Evolutionary conservation across 192 early-diverging fungal species (phyloP), one percentile per base, ranked within the genome.

Genomic region (Geosiphon pyriformis): DNA sequence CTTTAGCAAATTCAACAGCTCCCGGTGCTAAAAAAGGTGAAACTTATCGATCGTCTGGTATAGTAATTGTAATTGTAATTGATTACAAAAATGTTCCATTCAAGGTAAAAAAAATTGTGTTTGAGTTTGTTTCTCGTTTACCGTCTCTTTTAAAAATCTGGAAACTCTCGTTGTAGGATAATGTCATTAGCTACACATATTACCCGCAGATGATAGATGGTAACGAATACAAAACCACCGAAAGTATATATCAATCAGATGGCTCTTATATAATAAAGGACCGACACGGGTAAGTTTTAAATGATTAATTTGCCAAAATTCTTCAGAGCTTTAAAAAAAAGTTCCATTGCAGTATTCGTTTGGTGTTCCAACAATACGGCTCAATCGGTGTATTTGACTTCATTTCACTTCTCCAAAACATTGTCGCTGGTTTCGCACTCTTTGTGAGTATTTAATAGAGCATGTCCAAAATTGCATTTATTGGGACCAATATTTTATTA

Each of bases 1-100:
- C 31, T 17, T n/a, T 26, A 60, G 51, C 25, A 17, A 30, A 20
- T 12, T 66, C 64, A 26, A 35, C 52, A 22, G 64, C 64, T 23
- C 52, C 52, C 29, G 52, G 52, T 26, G 52, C 64, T 42, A 11
- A 1, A 17, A 12, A 18, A 12, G 66, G 61, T 3, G 76, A 78
- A 51, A 68, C 65, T 15, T 69, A 72, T 29, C 58, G 76, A 48
- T 63, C 67, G 2, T 70, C 73, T 1, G 76, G 76, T 3, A 63
- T 78, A 1, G 76, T 78, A 1, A 71, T 78, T 3, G 74, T 74
- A 26, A 71, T 78, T 11, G 72, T 74, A 7, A 78, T 78, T 29
- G 70, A 78, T 46, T 78, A 78, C 47, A 58, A 66, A 3, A 66
- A 66, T 42, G 64, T 55, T 37, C n/a, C 22, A 18, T 55, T 55